phyloP scores from a whole-genome alignment of 148 eudicot genomes.

The Suaeda aralocaspica region DNA sequence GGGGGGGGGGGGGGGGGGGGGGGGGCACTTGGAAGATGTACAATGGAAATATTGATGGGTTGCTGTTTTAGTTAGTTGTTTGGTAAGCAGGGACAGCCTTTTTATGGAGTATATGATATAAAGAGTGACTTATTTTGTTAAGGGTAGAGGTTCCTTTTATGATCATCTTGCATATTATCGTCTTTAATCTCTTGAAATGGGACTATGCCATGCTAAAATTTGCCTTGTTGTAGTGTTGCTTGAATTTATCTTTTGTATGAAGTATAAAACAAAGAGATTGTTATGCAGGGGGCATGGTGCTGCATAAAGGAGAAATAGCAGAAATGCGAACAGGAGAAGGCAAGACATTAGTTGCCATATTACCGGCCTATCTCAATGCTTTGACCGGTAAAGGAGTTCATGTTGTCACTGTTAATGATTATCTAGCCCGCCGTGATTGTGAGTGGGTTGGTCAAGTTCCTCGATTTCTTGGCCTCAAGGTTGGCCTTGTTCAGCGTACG shows the following conservation, averaged over 20 bases:
- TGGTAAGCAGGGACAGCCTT: neutral
- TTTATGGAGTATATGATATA: too few relatives aligned
- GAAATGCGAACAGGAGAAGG: conserved; percentile 99
- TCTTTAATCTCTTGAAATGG: neutral
- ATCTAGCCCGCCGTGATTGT: conserved; percentile 94
- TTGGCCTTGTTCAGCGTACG: conserved; percentile 98
- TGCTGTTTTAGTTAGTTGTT: neutral
- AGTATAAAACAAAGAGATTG: neutral
- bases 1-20: neutral
- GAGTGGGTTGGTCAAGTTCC: conserved; percentile 99
- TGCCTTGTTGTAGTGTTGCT: neutral
- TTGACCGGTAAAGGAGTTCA: conserved; percentile 82
- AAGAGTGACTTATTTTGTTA: neutral
- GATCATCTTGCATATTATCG: neutral
- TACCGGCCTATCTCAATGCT: conserved; percentile 94
- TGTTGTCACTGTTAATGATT: conserved; percentile 96
- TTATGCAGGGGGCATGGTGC: conserved; percentile 83
- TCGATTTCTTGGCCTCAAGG: conserved; percentile 93
- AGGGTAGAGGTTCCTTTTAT: neutral
- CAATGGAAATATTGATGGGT: too few relatives aligned
- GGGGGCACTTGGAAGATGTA: too few relatives aligned
- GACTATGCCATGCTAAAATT: neutral
- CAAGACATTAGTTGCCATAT: conserved; percentile 90
- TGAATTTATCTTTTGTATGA: neutral
- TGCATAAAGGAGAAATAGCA: conserved; percentile 89